Evolutionary conservation across 2,329 filamentous ascomycete species (phyloP).

Genomic region (Epichloe gansuensis): DNA sequence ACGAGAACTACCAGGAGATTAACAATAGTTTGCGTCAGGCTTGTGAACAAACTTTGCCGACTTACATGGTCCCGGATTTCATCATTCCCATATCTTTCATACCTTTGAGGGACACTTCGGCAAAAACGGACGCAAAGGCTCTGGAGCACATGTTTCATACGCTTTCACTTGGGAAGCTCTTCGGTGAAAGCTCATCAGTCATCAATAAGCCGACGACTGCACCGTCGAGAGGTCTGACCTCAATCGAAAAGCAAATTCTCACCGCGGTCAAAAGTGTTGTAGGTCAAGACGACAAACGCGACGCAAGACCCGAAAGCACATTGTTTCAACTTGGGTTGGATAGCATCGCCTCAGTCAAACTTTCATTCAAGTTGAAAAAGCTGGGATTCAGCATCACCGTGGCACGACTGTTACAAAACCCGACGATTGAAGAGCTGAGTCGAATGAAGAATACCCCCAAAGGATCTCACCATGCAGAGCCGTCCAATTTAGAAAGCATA

Average conservation of each 20-base stretch:
- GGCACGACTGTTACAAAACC: constrained; percentile 21
- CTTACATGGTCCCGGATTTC: constrained; percentile 8
- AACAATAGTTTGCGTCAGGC: neutral
- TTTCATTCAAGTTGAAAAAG: constrained; percentile 21
- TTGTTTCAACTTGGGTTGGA: constrained; percentile 25
- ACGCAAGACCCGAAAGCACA: neutral
- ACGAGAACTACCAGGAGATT: neutral
- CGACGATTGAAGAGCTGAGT: constrained; percentile 20
- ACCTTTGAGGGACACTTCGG: constrained; percentile 4
- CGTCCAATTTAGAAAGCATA: neutral
- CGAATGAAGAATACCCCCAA: neutral
- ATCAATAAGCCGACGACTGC: neutral
- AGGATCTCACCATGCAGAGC: neutral
- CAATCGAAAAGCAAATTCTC: neutral
- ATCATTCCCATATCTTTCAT: constrained; percentile 3
- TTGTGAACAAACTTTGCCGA: constrained; percentile 1
- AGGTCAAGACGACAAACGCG: neutral
- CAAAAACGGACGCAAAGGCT: constrained; percentile 3
- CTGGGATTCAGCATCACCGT: constrained; percentile 21
- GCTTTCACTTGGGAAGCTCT: constrained; percentile 4
- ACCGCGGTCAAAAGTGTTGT: neutral
- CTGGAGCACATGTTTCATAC: constrained; percentile 4
- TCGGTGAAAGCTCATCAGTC: neutral
- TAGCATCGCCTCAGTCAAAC: constrained; percentile 22
- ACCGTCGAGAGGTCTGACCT: neutral